Percentiles rank a stretch among this genome's conserved stretches.
Evolutionary conservation across 2,329 filamentous ascomycete species (phyloP).

Genomic region (Helicocarpus griseus): DNA sequence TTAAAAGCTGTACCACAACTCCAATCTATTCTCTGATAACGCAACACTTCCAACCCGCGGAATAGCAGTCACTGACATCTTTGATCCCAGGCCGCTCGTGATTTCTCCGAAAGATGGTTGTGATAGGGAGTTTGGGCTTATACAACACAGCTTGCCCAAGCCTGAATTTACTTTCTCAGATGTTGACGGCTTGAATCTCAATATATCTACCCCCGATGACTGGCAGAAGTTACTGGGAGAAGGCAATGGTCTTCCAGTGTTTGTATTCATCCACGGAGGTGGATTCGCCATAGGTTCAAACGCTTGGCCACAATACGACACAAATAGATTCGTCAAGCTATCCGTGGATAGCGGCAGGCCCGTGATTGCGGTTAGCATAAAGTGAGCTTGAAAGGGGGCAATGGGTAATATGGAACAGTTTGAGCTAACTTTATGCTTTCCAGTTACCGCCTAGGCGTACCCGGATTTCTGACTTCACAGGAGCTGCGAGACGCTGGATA

Average conservation of each 20-base stretch:
- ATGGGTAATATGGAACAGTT: too few relatives aligned
- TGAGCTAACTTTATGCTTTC: too few relatives aligned
- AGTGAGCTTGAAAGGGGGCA: too few relatives aligned
- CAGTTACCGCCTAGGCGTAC: constrained; percentile 39
- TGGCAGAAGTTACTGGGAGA: constrained; percentile 9
- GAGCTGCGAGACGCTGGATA: constrained; percentile 39
- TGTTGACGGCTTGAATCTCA: constrained; percentile 43
- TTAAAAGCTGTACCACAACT: too few relatives aligned
- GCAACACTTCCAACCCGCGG: too few relatives aligned
- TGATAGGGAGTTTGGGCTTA: constrained; percentile 38
- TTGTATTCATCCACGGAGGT: constrained; percentile 47
- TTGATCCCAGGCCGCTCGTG: neutral
- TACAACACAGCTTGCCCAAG: constrained; percentile 40
- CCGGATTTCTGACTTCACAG: constrained; percentile 41
- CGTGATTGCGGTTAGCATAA: constrained; percentile 38
- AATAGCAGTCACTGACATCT: too few relatives aligned
- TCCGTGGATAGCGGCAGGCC: constrained; percentile 36
- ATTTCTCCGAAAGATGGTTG: constrained; percentile 14
- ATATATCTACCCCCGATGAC: constrained; percentile 38
- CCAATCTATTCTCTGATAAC: too few relatives aligned
- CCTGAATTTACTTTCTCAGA: constrained; percentile 33
- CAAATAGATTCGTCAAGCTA: constrained; percentile 36
- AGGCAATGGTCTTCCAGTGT: constrained; percentile 36
- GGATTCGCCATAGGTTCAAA: constrained; percentile 42
- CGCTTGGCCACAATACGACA: constrained; percentile 45